These are phyloP conservation scores for Austroboletus festivus DNA, from an alignment of 768 basidiomycete species.

Conservation along the genomic window DNA sequence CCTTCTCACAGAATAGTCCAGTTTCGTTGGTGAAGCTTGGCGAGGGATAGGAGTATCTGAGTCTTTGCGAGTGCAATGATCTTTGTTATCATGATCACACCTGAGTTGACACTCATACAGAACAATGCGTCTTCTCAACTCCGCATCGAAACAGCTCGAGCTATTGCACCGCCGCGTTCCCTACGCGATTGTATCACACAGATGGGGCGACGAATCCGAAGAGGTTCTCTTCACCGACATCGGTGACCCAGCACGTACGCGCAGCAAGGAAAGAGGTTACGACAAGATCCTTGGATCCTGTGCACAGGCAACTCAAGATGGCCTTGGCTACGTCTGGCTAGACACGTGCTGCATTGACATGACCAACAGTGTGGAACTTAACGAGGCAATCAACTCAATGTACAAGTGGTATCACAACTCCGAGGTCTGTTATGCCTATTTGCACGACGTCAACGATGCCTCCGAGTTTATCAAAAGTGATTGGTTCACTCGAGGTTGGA, in stretches of 20 bases:
- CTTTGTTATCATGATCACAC: no score
- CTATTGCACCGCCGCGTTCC: slow-evolving; percentile 1
- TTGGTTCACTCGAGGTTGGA: slow-evolving; percentile 34
- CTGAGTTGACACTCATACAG: background rate
- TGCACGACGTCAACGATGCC: slow-evolving; percentile 22
- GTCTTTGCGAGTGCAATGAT: no score
- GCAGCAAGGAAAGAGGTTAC: slow-evolving; percentile 18
- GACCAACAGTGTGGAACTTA: slow-evolving; percentile 26
- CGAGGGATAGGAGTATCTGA: no score
- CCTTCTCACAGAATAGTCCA: no score
- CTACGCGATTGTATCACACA: slow-evolving; percentile 30
- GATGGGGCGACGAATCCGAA: slow-evolving; percentile 22
- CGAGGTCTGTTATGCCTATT: slow-evolving; percentile 26
- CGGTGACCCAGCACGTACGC: slow-evolving; percentile 5
- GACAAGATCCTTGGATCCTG: slow-evolving; percentile 23
- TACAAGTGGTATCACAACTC: slow-evolving; percentile 32
- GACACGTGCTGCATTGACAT: slow-evolving; percentile 35
- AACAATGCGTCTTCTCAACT: slow-evolving; percentile 24
- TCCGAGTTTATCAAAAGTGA: slow-evolving; percentile 19
- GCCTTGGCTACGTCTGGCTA: slow-evolving; percentile 27
- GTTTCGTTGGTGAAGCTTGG: no score
- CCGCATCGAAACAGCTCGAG: slow-evolving; percentile 15
- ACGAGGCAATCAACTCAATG: slow-evolving; percentile 32
- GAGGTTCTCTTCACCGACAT: slow-evolving; percentile 27
- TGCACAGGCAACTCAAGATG: slow-evolving; percentile 14